A percentile compares a stretch with the other conserved stretches of the same genome.
Evolutionary conservation across 345 rosid genomes (phyloP).

Genomic region (Clarkia xantiana): DNA sequence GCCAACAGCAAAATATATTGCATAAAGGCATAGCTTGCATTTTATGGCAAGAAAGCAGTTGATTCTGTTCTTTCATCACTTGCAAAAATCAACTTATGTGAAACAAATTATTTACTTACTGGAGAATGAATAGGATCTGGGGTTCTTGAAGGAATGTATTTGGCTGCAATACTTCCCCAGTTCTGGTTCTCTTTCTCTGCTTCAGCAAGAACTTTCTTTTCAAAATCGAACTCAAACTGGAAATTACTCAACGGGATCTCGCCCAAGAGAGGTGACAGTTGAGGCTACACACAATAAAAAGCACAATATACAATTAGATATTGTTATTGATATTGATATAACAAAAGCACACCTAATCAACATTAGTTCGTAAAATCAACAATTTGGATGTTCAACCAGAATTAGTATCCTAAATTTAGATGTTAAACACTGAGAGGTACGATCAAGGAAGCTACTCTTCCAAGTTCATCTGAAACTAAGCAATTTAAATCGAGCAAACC

Average conservation of each 20-base stretch:
- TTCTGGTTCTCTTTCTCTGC: slow-evolving; percentile 51
- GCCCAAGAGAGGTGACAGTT: slow-evolving; percentile 34
- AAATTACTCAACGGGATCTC: slow-evolving; percentile 65
- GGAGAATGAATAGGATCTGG: slow-evolving; percentile 30
- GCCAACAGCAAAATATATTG: no score
- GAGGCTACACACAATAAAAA: slow-evolving; percentile 33
- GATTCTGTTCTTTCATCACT: no score
- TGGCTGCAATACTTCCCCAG: slow-evolving; percentile 50
- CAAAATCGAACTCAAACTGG: slow-evolving; percentile 62
- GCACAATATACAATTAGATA: not conserved
- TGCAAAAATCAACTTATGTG: no score
- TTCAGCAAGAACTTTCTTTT: slow-evolving; percentile 52
- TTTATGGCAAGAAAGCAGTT: no score
- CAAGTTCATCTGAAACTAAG: no score
- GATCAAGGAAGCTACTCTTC: no score
- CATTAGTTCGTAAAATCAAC: no score
- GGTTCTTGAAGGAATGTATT: slow-evolving; percentile 40
- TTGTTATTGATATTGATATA: not conserved
- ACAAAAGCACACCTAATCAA: not conserved
- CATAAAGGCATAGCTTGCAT: no score
- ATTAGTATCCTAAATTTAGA: no score
- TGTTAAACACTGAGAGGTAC: no score
- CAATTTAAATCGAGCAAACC: no score
- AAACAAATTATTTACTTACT: slow-evolving; percentile 17
- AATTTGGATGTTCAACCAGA: no score